These are phyloP conservation scores for Leishmania guyanensis DNA, from an alignment of 208 protist genomes.

Conservation along the genomic window DNA sequence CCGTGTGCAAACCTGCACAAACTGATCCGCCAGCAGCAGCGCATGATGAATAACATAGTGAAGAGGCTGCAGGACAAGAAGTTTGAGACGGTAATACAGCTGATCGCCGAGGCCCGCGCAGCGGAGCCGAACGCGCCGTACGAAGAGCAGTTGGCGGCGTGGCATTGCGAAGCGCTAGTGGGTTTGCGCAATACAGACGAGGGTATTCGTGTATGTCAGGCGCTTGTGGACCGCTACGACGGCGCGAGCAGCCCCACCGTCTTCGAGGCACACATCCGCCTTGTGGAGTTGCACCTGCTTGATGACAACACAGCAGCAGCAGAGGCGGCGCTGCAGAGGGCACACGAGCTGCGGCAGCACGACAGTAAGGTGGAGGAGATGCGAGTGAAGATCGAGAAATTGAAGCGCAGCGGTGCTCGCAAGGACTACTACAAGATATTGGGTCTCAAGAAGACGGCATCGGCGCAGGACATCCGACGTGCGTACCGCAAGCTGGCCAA, in stretches of 20 bases:
- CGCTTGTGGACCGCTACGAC: conserved; percentile 36
- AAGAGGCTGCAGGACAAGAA: conserved; percentile 42
- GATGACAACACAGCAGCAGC: conserved; percentile 71
- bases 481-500: conserved; percentile 92
- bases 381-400: conserved; percentile 55
- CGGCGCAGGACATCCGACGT: conserved; percentile 80
- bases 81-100: conserved; percentile 45
- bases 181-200: conserved; percentile 54
- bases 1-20: conserved; percentile 72
- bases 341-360: conserved; percentile 32
- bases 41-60: conserved; percentile 38
- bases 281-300: conserved; percentile 80
- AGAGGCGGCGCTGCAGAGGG: conserved; percentile 57
- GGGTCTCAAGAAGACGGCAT: conserved; percentile 84
- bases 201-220: conserved; percentile 59
- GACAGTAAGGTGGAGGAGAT: conserved; percentile 41
- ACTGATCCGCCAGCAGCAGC: conserved; percentile 70
- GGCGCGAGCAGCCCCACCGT: conserved; percentile 45
- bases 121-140: conserved; percentile 59
- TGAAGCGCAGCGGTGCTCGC: conserved; percentile 50
- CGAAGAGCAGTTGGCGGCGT: conserved; percentile 69
- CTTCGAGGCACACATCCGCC: conserved; percentile 56
- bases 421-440: conserved; percentile 95
- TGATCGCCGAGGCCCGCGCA: conserved; percentile 47
- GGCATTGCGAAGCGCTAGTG: conserved; percentile 80